A percentile compares a stretch with the other conserved stretches of the same genome.
Evolutionary conservation across 2,329 filamentous ascomycete species (phyloP).

Genomic region (Aspergillus cejpii): DNA sequence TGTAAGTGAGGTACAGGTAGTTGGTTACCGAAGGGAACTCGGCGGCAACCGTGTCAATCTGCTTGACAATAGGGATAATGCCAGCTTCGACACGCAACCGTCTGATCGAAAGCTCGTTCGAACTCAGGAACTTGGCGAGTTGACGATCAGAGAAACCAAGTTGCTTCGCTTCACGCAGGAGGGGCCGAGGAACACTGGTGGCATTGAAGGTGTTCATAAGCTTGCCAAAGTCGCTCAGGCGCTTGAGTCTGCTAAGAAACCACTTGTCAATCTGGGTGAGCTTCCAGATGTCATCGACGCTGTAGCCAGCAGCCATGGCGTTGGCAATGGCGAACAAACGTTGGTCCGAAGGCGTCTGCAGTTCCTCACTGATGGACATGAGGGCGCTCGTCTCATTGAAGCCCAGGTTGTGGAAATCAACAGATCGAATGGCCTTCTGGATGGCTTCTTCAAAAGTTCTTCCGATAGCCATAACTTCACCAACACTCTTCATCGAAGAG

Average conservation of each 20-base stretch:
- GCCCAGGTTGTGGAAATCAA: constrained; percentile 91
- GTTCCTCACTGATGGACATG: constrained; percentile 92
- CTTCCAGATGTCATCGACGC: constrained; percentile 95
- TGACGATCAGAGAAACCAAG: constrained; percentile 93
- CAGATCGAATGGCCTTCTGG: constrained; percentile 91
- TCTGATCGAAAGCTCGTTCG: constrained; percentile 85
- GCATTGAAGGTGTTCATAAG: constrained; percentile 64
- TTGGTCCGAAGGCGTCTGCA: constrained; percentile 96
- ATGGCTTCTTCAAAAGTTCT: constrained; percentile 97
- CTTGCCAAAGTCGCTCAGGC: constrained; percentile 81
- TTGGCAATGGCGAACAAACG: constrained; percentile 96
- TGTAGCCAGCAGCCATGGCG: constrained; percentile 90
- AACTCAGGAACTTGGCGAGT: constrained; percentile 87
- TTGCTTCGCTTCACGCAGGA: constrained; percentile 80
- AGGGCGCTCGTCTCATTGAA: constrained; percentile 87
- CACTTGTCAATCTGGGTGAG: constrained; percentile 98
- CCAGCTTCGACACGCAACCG: constrained; percentile 76
- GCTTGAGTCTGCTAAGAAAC: constrained; percentile 91
- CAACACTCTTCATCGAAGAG: constrained; percentile 99
- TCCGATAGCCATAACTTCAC: constrained; percentile 97
- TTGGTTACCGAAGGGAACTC: constrained; percentile 94
- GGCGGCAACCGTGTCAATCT: constrained; percentile 96
- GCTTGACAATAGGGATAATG: constrained; percentile 86
- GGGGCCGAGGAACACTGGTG: constrained; percentile 54
- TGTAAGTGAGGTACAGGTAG: constrained; percentile 95